A percentile compares a stretch with the other conserved stretches of the same genome.
Evolutionary conservation across 1,284 basidiomycete genomes (phyloP).

Genomic region (Kwoniella shivajii): DNA sequence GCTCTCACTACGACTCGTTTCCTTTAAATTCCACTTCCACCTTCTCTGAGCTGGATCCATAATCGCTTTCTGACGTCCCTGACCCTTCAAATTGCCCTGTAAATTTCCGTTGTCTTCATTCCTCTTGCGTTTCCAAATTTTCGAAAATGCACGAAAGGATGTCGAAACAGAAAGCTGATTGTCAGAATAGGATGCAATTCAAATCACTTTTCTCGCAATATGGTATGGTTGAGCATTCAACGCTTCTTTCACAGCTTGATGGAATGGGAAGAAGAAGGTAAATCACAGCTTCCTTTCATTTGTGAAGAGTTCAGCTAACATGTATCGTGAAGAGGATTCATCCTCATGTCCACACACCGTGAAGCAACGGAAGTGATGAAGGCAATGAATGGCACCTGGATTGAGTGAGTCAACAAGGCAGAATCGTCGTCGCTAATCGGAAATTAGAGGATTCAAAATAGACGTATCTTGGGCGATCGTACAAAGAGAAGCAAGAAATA

Average conservation of each 20-base stretch:
- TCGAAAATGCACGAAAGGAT: not conserved
- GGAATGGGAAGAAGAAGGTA: constrained; percentile 42
- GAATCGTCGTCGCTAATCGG: constrained; percentile 10
- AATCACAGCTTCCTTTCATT: not conserved
- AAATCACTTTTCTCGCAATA: constrained; percentile 36
- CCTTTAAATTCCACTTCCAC: too few relatives aligned
- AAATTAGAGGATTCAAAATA: constrained; percentile 41
- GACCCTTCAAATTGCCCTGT: too few relatives aligned
- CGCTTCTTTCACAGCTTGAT: constrained; percentile 48
- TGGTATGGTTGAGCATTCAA: constrained; percentile 48
- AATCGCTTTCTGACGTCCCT: too few relatives aligned
- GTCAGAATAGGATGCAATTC: constrained; percentile 36
- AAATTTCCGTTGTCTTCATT: too few relatives aligned
- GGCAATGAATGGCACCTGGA: constrained; percentile 40
- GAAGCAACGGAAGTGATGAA: constrained; percentile 42
- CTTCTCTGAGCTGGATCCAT: too few relatives aligned
- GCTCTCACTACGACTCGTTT: too few relatives aligned
- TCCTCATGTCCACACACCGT: constrained; percentile 45
- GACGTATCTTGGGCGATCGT: constrained; percentile 52
- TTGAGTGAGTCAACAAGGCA: constrained; percentile 33
- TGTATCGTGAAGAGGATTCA: constrained; percentile 36
- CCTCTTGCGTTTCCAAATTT: too few relatives aligned
- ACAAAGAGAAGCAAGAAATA: constrained; percentile 43
- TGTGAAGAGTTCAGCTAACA: not conserved
- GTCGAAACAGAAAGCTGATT: not conserved